Percentiles rank a stretch among this genome's conserved stretches.
These are phyloP conservation scores for Halenospora varia DNA, from an alignment of 495 filamentous ascomycete species.

Conservation along the genomic window DNA sequence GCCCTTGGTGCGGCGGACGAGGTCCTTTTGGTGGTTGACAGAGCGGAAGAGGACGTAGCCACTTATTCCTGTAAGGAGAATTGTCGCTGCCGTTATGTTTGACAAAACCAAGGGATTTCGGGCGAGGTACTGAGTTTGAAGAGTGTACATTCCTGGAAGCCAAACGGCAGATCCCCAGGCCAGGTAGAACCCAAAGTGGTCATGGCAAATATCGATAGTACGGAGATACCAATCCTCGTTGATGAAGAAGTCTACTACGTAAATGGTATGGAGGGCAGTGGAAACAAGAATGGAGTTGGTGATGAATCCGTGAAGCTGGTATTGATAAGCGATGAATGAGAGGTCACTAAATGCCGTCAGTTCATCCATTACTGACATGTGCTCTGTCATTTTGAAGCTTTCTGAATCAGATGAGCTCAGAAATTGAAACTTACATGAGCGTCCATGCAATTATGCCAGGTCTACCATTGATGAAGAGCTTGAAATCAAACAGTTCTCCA, in stretches of 20 bases:
- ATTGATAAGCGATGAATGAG: constrained; percentile 43
- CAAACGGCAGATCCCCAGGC: constrained; percentile 43
- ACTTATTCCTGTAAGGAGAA: constrained; percentile 32
- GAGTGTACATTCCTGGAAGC: constrained; percentile 42
- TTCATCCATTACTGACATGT: too few relatives aligned
- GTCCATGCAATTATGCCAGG: constrained; percentile 31
- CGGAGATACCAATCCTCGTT: constrained; percentile 48
- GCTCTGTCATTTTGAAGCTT: too few relatives aligned
- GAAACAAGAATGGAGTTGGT: constrained; percentile 42
- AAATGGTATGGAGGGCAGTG: constrained; percentile 39
- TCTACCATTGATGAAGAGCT: constrained; percentile 47
- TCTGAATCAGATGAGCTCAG: not conserved
- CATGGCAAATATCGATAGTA: constrained; percentile 48
- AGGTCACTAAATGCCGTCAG: constrained; percentile 31
- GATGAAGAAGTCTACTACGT: constrained; percentile 47
- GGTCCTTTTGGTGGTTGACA: constrained; percentile 46
- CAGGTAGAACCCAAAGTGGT: constrained; percentile 50
- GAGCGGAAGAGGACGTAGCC: constrained; percentile 43
- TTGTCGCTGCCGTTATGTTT: constrained; percentile 20
- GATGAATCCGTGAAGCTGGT: constrained; percentile 38
- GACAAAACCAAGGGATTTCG: constrained; percentile 37
- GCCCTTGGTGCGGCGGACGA: constrained; percentile 37
- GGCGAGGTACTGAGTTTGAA: constrained; percentile 46
- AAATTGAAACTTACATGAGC: constrained; percentile 30
- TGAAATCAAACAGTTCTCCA: constrained; percentile 43